Conservation (phyloP, 2,329 filamentous ascomycete genomes). For the Cladobotryum protrusum region DNA sequence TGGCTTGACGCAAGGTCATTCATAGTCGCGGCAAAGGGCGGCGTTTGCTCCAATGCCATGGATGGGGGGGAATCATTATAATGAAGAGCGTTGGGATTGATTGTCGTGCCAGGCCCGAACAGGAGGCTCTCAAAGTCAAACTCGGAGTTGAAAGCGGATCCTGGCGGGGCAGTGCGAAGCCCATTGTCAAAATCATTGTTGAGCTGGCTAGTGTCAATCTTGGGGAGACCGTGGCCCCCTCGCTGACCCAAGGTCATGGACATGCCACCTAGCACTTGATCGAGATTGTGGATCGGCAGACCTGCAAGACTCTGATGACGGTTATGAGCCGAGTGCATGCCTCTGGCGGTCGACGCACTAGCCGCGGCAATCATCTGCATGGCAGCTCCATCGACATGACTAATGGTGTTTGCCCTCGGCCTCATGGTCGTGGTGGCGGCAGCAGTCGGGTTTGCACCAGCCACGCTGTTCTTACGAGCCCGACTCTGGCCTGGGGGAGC, state of each 20-base stretch:
- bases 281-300: slow-evolving; percentile 51
- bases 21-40: slow-evolving; percentile 52
- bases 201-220: slow-evolving; percentile 73
- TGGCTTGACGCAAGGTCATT: slow-evolving; percentile 52
- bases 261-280: slow-evolving; percentile 68
- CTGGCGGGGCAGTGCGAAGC: slow-evolving; percentile 69
- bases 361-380: slow-evolving; percentile 65
- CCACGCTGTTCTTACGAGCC: slow-evolving; percentile 89
- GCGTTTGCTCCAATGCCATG: slow-evolving; percentile 55
- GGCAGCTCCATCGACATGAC: slow-evolving; percentile 74
- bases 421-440: slow-evolving; percentile 58
- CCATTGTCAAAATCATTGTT: slow-evolving; percentile 61
- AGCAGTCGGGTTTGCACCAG: slow-evolving; percentile 41
- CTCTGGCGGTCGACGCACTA: slow-evolving; percentile 46
- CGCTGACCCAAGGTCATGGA: slow-evolving; percentile 61
- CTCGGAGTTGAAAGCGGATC: slow-evolving; percentile 57
- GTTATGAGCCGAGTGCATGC: slow-evolving; percentile 50
- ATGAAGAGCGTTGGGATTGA: slow-evolving; percentile 71
- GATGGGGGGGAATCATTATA: slow-evolving; percentile 72
- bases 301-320: slow-evolving; percentile 72
- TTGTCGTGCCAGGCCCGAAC: slow-evolving; percentile 61
- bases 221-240: slow-evolving; percentile 65
- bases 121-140: slow-evolving; percentile 45
- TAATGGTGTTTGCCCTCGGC: slow-evolving; percentile 91
- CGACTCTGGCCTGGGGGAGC: slow-evolving; percentile 61